These are phyloP conservation scores for Coix lacrymajobi DNA, from an alignment of 176 grass and related monocot genomes.

Conservation along the genomic window DNA sequence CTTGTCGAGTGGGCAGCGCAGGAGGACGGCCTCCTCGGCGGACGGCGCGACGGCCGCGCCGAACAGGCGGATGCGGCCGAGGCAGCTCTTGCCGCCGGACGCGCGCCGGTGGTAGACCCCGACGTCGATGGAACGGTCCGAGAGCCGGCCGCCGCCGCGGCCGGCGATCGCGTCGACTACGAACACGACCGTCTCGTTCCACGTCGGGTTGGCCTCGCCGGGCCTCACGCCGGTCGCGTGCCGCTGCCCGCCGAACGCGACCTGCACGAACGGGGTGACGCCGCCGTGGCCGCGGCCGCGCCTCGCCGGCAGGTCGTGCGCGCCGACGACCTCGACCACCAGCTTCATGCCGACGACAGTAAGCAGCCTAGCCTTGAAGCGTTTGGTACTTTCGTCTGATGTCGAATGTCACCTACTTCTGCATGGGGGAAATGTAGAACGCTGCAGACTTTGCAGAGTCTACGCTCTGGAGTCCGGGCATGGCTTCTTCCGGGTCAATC, in stretches of 20 bases:
- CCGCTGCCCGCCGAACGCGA: constrained; percentile 6
- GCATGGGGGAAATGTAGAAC: background rate
- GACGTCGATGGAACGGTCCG: background rate
- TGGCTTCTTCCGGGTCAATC: background rate
- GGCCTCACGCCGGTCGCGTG: background rate
- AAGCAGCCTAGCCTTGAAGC: background rate
- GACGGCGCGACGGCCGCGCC: background rate
- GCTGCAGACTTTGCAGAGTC: background rate
- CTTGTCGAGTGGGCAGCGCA: constrained; percentile 23
- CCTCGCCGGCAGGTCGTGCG: constrained; percentile 9
- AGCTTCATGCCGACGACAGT: background rate
- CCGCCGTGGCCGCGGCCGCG: background rate
- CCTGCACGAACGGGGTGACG: constrained; percentile 16
- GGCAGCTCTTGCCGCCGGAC: constrained; percentile 9
- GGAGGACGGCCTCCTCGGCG: constrained; percentile 6
- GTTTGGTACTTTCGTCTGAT: background rate
- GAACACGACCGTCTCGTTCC: constrained; percentile 20
- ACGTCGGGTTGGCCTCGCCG: background rate
- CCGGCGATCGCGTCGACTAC: background rate
- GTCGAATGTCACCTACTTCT: background rate
- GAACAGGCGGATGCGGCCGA: constrained; percentile 24
- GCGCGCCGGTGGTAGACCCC: constrained; percentile 1
- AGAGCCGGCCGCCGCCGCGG: background rate
- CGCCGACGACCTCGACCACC: constrained; percentile 16
- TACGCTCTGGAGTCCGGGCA: background rate